These are phyloP conservation scores for Ammopiptanthus mongolicus DNA, from an alignment of 306 rosid species.

Conservation along the genomic window DNA sequence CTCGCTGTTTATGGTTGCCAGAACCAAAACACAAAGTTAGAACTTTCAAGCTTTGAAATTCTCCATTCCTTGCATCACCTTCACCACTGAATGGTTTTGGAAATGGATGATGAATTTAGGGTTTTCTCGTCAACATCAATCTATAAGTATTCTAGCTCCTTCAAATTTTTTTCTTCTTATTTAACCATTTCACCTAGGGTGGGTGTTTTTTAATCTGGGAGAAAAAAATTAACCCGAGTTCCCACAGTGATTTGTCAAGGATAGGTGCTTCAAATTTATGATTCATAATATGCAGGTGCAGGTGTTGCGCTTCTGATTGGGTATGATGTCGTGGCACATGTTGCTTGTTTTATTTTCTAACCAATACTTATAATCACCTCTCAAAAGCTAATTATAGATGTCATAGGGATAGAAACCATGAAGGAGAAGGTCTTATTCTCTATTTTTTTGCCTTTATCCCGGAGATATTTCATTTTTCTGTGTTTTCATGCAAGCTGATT, in stretches of 20 bases:
- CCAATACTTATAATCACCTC: constrained; percentile 67
- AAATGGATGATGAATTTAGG: too few species aligned
- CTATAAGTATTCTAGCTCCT: too few species aligned
- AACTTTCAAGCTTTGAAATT: neutral
- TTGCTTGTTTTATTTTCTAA: constrained; percentile 37
- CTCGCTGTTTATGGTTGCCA: neutral
- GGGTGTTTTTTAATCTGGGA: too few species aligned
- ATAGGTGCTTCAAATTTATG: too few species aligned
- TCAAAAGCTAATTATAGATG: constrained; percentile 50
- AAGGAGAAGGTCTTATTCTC: constrained; percentile 64
- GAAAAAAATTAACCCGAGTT: too few species aligned
- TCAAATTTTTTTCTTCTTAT: neutral
- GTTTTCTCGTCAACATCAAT: too few species aligned
- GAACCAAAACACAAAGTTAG: neutral
- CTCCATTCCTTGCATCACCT: neutral
- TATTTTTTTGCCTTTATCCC: neutral
- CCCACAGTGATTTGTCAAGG: too few species aligned
- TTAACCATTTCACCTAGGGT: neutral
- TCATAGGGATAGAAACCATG: constrained; percentile 57
- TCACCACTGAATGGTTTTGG: constrained; percentile 23
- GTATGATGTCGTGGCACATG: too few species aligned
- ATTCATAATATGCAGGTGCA: too few species aligned
- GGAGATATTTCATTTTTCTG: neutral
- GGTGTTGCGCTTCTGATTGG: too few species aligned
- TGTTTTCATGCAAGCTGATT: neutral